Base-by-base conservation (phyloP, 768 basidiomycete species). In the Naganishia kalamii region DNA sequence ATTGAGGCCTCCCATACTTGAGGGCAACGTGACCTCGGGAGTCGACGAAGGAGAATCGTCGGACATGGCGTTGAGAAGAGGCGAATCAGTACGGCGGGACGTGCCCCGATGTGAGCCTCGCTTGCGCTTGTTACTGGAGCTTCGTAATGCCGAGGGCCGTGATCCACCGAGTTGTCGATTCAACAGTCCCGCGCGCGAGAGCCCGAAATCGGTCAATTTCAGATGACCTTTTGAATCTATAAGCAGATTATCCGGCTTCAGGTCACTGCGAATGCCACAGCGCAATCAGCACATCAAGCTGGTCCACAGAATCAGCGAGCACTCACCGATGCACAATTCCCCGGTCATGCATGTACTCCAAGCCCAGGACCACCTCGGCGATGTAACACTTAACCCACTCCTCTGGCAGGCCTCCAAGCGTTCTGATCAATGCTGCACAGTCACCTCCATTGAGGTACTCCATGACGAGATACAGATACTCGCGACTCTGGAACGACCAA, bases 401-500 rank as follows among this genome's bases (percentile, higher is more conserved):
- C 77, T 99, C 96, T 0, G 92, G 89, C 13, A 99, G 79, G 21
- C 84, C 87, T 4, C 93, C 96, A n/a, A 98, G 74, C 21, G 89
- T 88, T 80, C 98, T 98, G 83, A 99, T 90, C 65, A 98, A 84
- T 2, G 92, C 90, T 11, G 93, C 96, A 71, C 96, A 97, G 73
- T 99, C 96, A 6, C 96, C 96, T 37, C 94, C 94, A 70, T 96
- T 96, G 33, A 99, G 84, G 77, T 99, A 99, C 77, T 99, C 96
- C 96, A 99, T 99, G 59, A 99, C 96, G 57, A 99, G 84, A 78
- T 97, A 99, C 63, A 98, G 80, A 75, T 97, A 97, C 29, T 99
- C 96, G 82, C 94, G 97, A 85, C 90, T 94, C 80, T 98, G 96
- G 82, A 99, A 99, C 19, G 96, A 98, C 80, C 93, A 99, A 81